These are phyloP conservation scores for Coix lacrymajobi DNA, from an alignment of 176 grass and related monocot genomes.

Conservation along the genomic window DNA sequence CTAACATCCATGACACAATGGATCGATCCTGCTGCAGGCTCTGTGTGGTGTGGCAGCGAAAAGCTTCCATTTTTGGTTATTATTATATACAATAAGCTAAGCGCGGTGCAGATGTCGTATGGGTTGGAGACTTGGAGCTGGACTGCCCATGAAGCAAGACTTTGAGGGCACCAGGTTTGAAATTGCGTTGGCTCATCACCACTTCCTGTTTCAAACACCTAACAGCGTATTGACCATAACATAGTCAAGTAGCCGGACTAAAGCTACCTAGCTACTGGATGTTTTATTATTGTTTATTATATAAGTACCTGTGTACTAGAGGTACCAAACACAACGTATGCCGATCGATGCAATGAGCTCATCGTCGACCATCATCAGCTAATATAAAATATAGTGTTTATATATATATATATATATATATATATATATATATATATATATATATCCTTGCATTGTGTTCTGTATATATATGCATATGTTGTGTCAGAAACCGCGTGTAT, in stretches of 20 bases:
- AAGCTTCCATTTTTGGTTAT: constrained; percentile 15
- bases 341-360: constrained; percentile 4
- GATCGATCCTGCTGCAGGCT: not conserved
- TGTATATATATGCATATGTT: not conserved
- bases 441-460: no score
- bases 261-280: not conserved
- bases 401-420: no score
- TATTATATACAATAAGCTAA: not conserved
- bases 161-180: constrained; percentile 27
- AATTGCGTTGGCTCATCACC: not conserved
- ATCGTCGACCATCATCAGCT: not conserved
- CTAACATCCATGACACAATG: constrained; percentile 24
- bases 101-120: constrained; percentile 25
- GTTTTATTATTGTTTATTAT: constrained; percentile 2
- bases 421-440: no score
- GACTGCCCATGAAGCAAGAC: constrained; percentile 26
- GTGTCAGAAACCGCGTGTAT: not conserved
- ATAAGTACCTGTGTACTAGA: not conserved
- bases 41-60: not conserved
- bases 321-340: not conserved
- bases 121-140: not conserved
- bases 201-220: constrained; percentile 41
- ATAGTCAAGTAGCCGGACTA: constrained; percentile 25
- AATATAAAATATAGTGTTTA: no score
- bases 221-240: constrained; percentile 42